Evolutionary conservation across 305 asterid genomes (phyloP), one percentile per base, ranked within the genome.

Genomic region (Rubia occidens): DNA sequence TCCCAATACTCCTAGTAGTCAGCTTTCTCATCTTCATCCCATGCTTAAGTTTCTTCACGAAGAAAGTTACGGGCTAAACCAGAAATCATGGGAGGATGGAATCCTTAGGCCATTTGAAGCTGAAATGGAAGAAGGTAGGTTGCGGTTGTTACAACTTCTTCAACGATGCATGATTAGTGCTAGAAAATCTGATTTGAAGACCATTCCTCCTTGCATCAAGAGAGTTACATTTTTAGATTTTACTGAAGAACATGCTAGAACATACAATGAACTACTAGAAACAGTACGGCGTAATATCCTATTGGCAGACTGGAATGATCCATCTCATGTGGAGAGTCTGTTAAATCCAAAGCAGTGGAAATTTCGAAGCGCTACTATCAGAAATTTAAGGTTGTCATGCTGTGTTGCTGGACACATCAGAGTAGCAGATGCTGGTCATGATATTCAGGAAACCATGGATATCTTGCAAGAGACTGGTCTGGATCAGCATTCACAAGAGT

Each of bases 371-470:
- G 80, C 88, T 35, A 88, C 96, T 39, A 84, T 94, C 39, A 87
- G 83, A 80, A 94, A 94, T 82, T 86, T 90, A 62, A 88, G 99
- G 77, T 83, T 94, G 68, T 94, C 99, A 68, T 94, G 99, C 80
- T 94, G 97, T 77, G 99, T 94, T 76, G 95, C 97, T 74, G 99
- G 99, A 67, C 93, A 94, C 75, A 83, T 94, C 64, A 85, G 84
- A 78, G 90, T 94, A 66, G 76, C 85, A 8, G 94, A 85, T 79
- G 99, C 97, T 77, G 97, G 97, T 56, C 79, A 90, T 79, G 99
- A 94, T 84, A 94, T 94, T 83, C 96, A 94, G 86, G 99, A 90
- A 77, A 87, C 99, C 65, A 89, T 94, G 99, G 96, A 94, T 80
- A 82, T 87, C 75, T 78, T 94, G 54, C 86, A 71, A 62, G 83